Conservation (phyloP, 2,329 filamentous ascomycete species). For the Scedosporium dehoogii region DNA sequence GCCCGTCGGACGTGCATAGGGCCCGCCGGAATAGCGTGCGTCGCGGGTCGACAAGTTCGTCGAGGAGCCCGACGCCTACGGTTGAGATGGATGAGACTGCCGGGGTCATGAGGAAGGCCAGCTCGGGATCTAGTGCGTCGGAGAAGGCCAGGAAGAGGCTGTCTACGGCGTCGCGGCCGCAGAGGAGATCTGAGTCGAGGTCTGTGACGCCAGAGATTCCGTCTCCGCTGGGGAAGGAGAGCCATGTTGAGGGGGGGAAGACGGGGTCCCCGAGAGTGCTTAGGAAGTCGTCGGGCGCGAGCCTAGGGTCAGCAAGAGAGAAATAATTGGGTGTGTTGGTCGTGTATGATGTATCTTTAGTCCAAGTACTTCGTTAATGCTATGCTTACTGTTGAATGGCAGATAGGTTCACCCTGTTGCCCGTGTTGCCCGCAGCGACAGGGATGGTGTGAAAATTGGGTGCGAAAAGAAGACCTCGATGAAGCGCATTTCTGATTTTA, state of each 20-base stretch:
- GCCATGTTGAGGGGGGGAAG: not conserved
- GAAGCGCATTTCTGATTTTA: too few species aligned
- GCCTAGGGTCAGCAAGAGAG: not conserved
- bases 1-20: slow-evolving; percentile 9
- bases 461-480: too few species aligned
- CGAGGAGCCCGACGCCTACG: slow-evolving; percentile 38
- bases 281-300: slow-evolving; percentile 3
- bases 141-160: slow-evolving; percentile 44
- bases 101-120: slow-evolving; percentile 30
- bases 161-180: slow-evolving; percentile 25
- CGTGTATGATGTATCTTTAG: not conserved
- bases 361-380: not conserved
- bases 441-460: too few species aligned
- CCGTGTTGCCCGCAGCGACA: too few species aligned
- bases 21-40: slow-evolving; percentile 39
- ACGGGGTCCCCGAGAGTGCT: not conserved
- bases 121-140: slow-evolving; percentile 35
- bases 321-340: not conserved
- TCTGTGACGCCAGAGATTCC: slow-evolving; percentile 45
- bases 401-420: too few species aligned
- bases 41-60: slow-evolving; percentile 40
- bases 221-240: slow-evolving; percentile 40
- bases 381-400: not conserved
- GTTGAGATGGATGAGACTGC: slow-evolving; percentile 35
- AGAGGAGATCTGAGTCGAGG: slow-evolving; percentile 38